Evolutionary conservation across 75 land plant genomes (phyloP).

Genomic region (Larix kaempferi): DNA sequence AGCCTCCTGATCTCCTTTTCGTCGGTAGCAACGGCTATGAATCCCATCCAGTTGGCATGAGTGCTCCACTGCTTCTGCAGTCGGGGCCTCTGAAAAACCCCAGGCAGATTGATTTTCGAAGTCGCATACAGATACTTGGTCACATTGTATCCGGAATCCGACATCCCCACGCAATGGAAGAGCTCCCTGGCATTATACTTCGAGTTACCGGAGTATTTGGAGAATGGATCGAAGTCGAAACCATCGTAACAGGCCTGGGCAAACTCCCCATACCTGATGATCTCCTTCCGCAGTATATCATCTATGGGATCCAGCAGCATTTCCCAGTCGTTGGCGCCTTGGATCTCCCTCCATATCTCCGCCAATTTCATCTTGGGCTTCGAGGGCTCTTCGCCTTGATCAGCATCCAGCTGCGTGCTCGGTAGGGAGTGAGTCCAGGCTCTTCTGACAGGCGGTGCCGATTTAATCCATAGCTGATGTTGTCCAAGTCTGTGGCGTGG

Average conservation of each 20-base stretch:
- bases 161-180: neutral
- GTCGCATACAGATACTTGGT: constrained; percentile 13
- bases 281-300: constrained; percentile 12
- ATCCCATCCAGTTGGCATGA: too few relatives aligned
- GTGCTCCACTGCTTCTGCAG: neutral
- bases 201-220: constrained; percentile 19
- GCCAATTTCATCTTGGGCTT: neutral
- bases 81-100: neutral
- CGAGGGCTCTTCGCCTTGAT: too few relatives aligned
- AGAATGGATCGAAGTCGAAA: constrained; percentile 19
- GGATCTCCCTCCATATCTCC: constrained; percentile 11
- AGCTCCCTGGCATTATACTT: neutral
- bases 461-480: too few relatives aligned
- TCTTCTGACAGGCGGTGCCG: too few relatives aligned
- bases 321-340: constrained; percentile 21
- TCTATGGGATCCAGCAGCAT: constrained; percentile 19
- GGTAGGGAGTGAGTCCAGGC: too few relatives aligned
- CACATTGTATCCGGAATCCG: neutral
- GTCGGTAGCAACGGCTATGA: too few relatives aligned
- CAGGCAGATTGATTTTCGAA: neutral
- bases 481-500: too few relatives aligned
- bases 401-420: too few relatives aligned
- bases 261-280: constrained; percentile 67
- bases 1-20: too few relatives aligned
- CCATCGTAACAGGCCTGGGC: constrained; percentile 30